Conservation (phyloP, 2,329 filamentous ascomycete species). For the Hymenoscyphus repandus region DNA sequence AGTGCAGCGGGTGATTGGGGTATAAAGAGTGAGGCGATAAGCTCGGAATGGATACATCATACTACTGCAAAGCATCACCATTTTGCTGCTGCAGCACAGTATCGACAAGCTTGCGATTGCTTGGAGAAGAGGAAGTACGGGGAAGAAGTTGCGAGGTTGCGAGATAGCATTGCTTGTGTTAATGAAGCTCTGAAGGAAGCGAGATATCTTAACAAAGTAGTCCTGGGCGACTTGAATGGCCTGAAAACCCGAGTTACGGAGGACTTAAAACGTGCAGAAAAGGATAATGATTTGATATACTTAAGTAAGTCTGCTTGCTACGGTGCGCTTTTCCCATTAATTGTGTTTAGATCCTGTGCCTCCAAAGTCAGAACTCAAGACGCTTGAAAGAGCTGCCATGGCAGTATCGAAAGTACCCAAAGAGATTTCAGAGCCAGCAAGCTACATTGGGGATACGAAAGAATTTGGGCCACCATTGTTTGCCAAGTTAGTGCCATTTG, state of each 20-base stretch:
- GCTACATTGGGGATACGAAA: slow-evolving; percentile 71
- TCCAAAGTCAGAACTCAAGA: slow-evolving; percentile 79
- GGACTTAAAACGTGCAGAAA: slow-evolving; percentile 86
- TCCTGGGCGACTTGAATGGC: slow-evolving; percentile 75
- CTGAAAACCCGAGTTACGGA: slow-evolving; percentile 79
- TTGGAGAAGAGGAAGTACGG: slow-evolving; percentile 92
- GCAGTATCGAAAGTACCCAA: slow-evolving; percentile 72
- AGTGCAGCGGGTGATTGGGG: slow-evolving; percentile 77
- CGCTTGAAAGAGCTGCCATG: slow-evolving; percentile 85
- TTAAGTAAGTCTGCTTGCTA: slow-evolving; percentile 49
- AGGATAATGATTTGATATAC: slow-evolving; percentile 96
- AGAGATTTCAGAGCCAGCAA: slow-evolving; percentile 74
- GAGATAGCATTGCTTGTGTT: slow-evolving; percentile 76
- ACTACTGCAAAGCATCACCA: slow-evolving; percentile 96
- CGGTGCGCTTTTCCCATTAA: slow-evolving; percentile 27
- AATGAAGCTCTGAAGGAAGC: slow-evolving; percentile 83
- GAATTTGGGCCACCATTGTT: slow-evolving; percentile 84
- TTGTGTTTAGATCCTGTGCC: slow-evolving; percentile 62
- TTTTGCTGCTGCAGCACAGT: slow-evolving; percentile 93
- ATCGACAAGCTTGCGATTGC: slow-evolving; percentile 82
- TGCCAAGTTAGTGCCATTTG: slow-evolving; percentile 87
- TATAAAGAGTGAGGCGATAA: slow-evolving; percentile 82
- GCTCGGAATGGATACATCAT: slow-evolving; percentile 95
- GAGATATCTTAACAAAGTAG: slow-evolving; percentile 73
- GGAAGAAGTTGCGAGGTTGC: slow-evolving; percentile 84